Evolutionary conservation across 345 rosid species (phyloP).

Genomic region (Hevea brasiliensis): DNA sequence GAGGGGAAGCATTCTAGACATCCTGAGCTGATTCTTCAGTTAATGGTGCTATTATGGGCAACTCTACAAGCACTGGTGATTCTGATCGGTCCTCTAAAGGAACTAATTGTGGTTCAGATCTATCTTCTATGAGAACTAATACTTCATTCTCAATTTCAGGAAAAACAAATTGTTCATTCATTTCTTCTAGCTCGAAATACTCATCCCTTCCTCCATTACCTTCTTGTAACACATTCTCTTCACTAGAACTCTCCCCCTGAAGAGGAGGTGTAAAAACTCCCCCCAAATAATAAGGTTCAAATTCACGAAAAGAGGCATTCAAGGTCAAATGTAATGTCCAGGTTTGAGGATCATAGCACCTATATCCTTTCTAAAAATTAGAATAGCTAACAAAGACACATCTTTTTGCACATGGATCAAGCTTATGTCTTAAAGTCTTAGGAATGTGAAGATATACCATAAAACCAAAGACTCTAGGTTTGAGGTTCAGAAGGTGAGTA

Average conservation of each 20-base stretch:
- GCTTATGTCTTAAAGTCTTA: neutral
- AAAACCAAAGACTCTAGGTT: neutral
- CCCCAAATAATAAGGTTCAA: neutral
- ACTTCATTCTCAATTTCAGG: too few species aligned
- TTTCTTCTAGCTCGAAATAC: too few species aligned
- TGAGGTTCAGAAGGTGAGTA: neutral
- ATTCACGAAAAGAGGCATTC: neutral
- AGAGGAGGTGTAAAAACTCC: neutral
- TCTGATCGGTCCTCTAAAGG: too few species aligned
- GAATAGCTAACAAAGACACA: conserved; percentile 15
- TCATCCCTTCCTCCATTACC: too few species aligned
- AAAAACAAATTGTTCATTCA: too few species aligned
- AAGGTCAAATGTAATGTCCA: neutral
- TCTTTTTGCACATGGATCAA: too few species aligned
- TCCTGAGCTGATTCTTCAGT: conserved; percentile 3
- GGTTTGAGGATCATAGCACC: neutral
- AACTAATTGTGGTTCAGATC: too few species aligned
- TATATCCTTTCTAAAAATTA: conserved; percentile 2
- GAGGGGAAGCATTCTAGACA: neutral
- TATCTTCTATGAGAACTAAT: too few species aligned
- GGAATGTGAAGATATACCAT: neutral
- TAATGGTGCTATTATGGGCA: too few species aligned
- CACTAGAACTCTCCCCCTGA: too few species aligned
- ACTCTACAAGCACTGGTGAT: neutral
- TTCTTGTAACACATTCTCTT: neutral